Percentiles rank a stretch among this genome's conserved stretches.
phyloP scores from a whole-genome alignment of 805 yeast species.

The Teunomyces panamensis region DNA sequence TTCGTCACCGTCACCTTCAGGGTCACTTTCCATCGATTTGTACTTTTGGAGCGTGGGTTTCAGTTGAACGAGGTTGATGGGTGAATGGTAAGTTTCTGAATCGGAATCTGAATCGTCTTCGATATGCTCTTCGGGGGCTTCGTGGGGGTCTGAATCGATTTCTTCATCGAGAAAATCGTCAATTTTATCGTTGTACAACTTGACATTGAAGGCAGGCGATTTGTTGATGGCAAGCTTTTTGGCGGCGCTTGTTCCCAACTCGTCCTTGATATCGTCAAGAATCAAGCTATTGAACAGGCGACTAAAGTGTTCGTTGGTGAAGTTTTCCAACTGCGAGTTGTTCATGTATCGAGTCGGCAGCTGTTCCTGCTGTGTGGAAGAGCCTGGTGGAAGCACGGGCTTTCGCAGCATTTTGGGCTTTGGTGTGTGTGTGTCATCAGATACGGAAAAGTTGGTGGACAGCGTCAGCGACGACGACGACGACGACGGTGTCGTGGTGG shows the following conservation, averaged over 20 bases:
- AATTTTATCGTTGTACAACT: slow-evolving; percentile 25
- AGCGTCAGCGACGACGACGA: not conserved
- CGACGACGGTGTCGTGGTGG: not conserved
- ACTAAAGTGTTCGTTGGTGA: slow-evolving; percentile 39
- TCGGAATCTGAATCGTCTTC: not conserved
- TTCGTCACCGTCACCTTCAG: slow-evolving; percentile 8
- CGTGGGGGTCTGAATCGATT: slow-evolving; percentile 6
- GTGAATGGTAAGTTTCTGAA: not conserved
- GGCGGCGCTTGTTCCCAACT: slow-evolving; percentile 3
- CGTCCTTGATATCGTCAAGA: slow-evolving; percentile 33
- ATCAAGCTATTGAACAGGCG: slow-evolving; percentile 43
- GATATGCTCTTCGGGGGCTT: not conserved
- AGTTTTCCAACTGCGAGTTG: slow-evolving; percentile 24
- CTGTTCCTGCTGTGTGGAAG: slow-evolving; percentile 1
- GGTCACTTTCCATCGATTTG: slow-evolving; percentile 6
- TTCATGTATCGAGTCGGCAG: slow-evolving; percentile 7
- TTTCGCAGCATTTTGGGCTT: not conserved
- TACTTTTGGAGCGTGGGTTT: not conserved
- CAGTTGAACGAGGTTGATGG: not conserved
- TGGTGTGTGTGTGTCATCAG: slow-evolving; percentile 1
- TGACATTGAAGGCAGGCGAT: slow-evolving; percentile 42
- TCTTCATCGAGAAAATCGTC: slow-evolving; percentile 20
- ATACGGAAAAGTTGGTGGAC: not conserved
- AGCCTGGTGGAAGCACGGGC: not conserved
- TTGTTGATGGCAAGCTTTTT: slow-evolving; percentile 29